Percentiles rank a stretch among this genome's conserved stretches.
phyloP scores from a whole-genome alignment of 805 yeast species.

The Candida silvicultrix region DNA sequence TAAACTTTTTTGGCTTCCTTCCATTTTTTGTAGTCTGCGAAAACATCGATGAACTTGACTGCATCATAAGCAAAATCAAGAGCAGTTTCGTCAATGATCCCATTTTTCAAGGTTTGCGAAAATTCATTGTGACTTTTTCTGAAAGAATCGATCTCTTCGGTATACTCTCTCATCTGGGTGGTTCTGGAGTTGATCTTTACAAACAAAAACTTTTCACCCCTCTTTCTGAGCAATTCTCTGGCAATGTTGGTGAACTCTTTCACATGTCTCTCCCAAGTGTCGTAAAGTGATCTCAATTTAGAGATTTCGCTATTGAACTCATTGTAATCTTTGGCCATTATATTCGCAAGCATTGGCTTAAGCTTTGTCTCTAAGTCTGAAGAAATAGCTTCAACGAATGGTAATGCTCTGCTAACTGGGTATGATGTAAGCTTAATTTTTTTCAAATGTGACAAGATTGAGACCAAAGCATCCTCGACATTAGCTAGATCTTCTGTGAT shows the following conservation, averaged over 20 bases:
- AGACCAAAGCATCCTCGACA: constrained; percentile 37
- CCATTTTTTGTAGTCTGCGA: constrained; percentile 38
- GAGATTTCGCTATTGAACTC: constrained; percentile 31
- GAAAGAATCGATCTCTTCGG: constrained; percentile 38
- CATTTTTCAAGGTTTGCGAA: constrained; percentile 26
- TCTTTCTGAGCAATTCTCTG: constrained; percentile 68
- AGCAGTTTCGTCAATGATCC: constrained; percentile 19
- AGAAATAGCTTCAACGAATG: constrained; percentile 60
- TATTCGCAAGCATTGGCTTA: constrained; percentile 30
- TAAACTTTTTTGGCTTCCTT: constrained; percentile 33
- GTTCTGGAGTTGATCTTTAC: constrained; percentile 50
- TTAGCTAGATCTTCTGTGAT: constrained; percentile 39
- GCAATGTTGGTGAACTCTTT: constrained; percentile 61
- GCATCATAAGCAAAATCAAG: constrained; percentile 36
- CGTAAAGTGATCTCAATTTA: constrained; percentile 29
- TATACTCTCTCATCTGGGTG: constrained; percentile 31
- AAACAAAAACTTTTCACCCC: constrained; percentile 64
- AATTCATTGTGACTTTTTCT: constrained; percentile 50
- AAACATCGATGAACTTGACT: constrained; percentile 29
- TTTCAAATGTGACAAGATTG: constrained; percentile 57
- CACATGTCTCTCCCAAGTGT: constrained; percentile 51
- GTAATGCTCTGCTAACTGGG: constrained; percentile 59
- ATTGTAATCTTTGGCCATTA: constrained; percentile 37
- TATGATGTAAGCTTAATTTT: constrained; percentile 53
- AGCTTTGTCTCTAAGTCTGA: constrained; percentile 46